Conservation (phyloP, 345 rosid genomes). For the Trapa bicornis region DNA sequence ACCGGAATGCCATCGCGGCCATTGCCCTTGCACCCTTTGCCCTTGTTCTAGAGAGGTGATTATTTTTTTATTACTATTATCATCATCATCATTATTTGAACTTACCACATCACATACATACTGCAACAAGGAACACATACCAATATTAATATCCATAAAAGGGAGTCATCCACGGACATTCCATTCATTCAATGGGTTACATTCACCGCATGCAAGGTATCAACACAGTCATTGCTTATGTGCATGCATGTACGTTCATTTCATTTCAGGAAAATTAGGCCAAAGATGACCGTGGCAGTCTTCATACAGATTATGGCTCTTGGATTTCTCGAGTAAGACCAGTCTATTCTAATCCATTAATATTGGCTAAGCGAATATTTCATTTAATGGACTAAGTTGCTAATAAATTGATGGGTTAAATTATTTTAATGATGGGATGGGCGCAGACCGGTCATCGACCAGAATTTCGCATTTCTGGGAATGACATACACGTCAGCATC, state of each 20-base stretch:
- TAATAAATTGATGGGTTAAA: neutral
- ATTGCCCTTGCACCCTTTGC: constrained; percentile 70
- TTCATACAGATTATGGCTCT: constrained; percentile 48
- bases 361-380: no score
- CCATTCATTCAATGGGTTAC: no score
- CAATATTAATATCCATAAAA: no score
- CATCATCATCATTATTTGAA: no score
- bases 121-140: neutral
- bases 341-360: no score
- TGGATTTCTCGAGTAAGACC: constrained; percentile 60
- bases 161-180: no score
- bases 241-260: neutral
- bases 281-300: constrained; percentile 53
- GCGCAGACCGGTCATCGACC: constrained; percentile 65
- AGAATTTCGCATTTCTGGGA: constrained; percentile 51
- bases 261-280: constrained; percentile 52
- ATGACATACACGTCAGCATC: constrained; percentile 64
- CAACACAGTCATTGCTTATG: neutral
- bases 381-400: neutral
- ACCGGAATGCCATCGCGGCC: constrained; percentile 61
- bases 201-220: no score
- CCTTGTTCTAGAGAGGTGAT: constrained; percentile 53
- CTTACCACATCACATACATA: no score
- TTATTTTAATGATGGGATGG: no score
- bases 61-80: no score